Conservation (phyloP, 805 yeast genomes). For the Wickerhamomyces subpelliculosus region DNA sequence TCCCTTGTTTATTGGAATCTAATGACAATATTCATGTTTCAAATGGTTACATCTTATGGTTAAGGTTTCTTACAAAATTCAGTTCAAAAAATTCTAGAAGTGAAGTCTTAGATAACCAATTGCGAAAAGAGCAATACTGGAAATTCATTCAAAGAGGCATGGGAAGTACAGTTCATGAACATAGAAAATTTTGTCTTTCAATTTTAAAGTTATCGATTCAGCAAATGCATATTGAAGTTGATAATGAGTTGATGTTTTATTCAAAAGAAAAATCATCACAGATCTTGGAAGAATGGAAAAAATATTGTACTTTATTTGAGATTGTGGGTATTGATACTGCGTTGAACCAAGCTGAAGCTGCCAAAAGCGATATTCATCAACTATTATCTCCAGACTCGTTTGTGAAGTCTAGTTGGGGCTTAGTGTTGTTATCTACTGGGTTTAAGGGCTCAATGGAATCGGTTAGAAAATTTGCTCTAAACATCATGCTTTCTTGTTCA, state of each 20-base stretch:
- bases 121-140: slow-evolving; percentile 43
- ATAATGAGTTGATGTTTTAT: slow-evolving; percentile 21
- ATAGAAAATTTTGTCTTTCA: slow-evolving; percentile 60
- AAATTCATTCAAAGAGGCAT: slow-evolving; percentile 46
- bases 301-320: slow-evolving; percentile 69
- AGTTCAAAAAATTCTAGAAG: slow-evolving; percentile 1
- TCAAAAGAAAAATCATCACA: slow-evolving; percentile 5
- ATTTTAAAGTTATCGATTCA: slow-evolving; percentile 57
- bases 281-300: slow-evolving; percentile 54
- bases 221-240: slow-evolving; percentile 27
- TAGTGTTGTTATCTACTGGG: slow-evolving; percentile 69
- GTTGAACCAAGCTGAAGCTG: slow-evolving; percentile 78
- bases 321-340: slow-evolving; percentile 82
- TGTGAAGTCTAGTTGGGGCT: slow-evolving; percentile 66
- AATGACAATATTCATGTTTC: slow-evolving; percentile 24
- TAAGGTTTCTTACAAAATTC: slow-evolving; percentile 30
- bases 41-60: slow-evolving; percentile 47
- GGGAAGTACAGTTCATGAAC: slow-evolving; percentile 52
- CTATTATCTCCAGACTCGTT: slow-evolving; percentile 42
- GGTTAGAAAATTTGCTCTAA: slow-evolving; percentile 57
- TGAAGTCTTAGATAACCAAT: not conserved
- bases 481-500: slow-evolving; percentile 48
- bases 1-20: slow-evolving; percentile 31
- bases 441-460: slow-evolving; percentile 71
- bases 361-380: slow-evolving; percentile 51